Conservation (phyloP, 148 eudicot species). For the Vaccinium myrtillus region DNA sequence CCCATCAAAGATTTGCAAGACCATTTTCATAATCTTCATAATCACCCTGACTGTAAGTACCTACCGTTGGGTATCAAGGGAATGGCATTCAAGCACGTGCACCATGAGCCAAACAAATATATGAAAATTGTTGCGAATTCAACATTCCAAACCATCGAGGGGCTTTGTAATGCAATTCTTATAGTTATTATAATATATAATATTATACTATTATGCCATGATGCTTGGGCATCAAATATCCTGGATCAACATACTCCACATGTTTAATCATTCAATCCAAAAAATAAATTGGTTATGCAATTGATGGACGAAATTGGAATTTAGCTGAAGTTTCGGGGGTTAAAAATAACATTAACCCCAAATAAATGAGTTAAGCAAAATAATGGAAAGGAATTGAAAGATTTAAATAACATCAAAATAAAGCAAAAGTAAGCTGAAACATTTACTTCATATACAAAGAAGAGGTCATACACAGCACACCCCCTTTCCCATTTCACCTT, state of each 20-base stretch:
- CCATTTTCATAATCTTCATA: background rate
- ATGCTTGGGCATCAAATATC: background rate
- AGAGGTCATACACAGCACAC: slow-evolving; percentile 45
- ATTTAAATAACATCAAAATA: slow-evolving; percentile 26
- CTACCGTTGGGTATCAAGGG: no score
- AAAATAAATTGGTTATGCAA: background rate
- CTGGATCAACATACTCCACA: background rate
- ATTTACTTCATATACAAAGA: slow-evolving; percentile 60
- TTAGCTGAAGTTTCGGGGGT: background rate
- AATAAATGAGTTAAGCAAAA: background rate
- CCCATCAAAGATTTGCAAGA: background rate
- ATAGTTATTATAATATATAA: no score
- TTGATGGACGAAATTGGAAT: background rate
- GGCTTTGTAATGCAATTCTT: background rate
- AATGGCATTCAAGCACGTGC: background rate
- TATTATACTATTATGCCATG: background rate
- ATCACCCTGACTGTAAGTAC: no score
- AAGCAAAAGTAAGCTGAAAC: slow-evolving; percentile 52
- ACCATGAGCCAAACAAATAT: background rate
- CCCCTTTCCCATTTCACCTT: slow-evolving; percentile 64
- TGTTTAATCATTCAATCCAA: no score
- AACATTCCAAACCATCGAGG: background rate
- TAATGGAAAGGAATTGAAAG: slow-evolving; percentile 9
- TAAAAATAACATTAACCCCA: background rate
- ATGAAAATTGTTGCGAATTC: background rate